A percentile compares a stretch with the other conserved stretches of the same genome.
These are phyloP conservation scores for Cynanchum wilfordii DNA, from an alignment of 257 asterid genomes.

Conservation along the genomic window DNA sequence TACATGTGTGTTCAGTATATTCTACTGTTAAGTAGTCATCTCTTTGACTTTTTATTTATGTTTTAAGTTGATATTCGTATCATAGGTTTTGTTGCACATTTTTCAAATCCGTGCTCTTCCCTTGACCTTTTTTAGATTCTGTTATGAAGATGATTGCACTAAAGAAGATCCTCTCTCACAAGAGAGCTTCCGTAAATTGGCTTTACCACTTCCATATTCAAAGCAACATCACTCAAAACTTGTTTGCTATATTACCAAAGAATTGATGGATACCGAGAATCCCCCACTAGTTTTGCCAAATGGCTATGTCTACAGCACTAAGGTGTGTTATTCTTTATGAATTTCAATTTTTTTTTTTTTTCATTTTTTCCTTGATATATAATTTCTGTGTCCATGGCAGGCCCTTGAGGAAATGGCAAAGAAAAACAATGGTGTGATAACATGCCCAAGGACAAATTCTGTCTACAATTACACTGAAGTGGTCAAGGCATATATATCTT, in stretches of 20 bases:
- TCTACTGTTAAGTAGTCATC: not conserved
- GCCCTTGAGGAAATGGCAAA: conserved; percentile 91
- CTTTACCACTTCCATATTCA: conserved; percentile 80
- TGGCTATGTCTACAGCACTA: conserved; percentile 95
- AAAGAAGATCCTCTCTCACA: conserved; percentile 98
- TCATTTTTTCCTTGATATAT: not conserved
- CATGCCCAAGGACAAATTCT: conserved; percentile 80
- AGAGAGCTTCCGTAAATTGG: conserved; percentile 89
- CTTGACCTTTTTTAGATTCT: conserved; percentile 70
- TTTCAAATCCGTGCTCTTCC: conserved; percentile 23
- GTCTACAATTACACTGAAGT: conserved; percentile 62
- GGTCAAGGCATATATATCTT: conserved; percentile 81
- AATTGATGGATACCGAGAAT: conserved; percentile 92
- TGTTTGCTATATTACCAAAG: conserved; percentile 85
- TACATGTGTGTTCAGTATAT: not conserved
- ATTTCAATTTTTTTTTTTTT: not conserved
- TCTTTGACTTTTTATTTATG: too few species aligned
- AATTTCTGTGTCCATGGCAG: conserved; percentile 27
- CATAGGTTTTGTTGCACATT: conserved; percentile 10
- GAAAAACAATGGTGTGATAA: conserved; percentile 69
- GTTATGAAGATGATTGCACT: conserved; percentile 89
- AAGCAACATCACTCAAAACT: conserved; percentile 98
- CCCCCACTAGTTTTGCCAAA: conserved; percentile 97
- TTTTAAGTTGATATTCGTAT: not conserved
- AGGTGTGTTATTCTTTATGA: conserved; percentile 34